Evolutionary conservation across 148 eudicot genomes (phyloP).

Genomic region (Persicaria tinctoria): DNA sequence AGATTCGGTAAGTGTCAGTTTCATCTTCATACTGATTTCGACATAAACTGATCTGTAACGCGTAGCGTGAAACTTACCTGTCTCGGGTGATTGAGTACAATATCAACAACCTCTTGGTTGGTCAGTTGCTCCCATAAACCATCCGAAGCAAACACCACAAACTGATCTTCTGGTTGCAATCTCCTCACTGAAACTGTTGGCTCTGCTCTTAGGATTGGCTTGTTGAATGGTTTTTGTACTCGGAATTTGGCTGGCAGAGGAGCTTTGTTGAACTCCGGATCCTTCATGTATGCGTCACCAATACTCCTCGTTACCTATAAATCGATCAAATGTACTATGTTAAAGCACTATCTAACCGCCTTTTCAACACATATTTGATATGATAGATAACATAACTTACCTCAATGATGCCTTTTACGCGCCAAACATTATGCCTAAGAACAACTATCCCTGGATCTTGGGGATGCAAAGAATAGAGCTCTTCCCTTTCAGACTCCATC

Average conservation of each 20-base stretch:
- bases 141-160: constrained; percentile 79
- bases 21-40: neutral
- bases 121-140: constrained; percentile 91
- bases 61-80: constrained; percentile 38
- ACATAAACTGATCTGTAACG: neutral
- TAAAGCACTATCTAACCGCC: neutral
- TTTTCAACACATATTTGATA: no score
- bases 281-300: constrained; percentile 86
- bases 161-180: constrained; percentile 57
- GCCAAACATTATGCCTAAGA: constrained; percentile 75
- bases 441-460: constrained; percentile 67
- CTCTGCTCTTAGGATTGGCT: constrained; percentile 63
- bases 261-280: constrained; percentile 60
- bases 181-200: constrained; percentile 53
- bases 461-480: constrained; percentile 54
- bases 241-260: constrained; percentile 64
- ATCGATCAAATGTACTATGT: neutral
- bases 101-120: constrained; percentile 75
- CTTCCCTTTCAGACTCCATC: constrained; percentile 54
- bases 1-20: neutral
- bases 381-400: constrained; percentile 20
- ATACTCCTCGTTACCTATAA: constrained; percentile 71
- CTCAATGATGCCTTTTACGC: constrained; percentile 91
- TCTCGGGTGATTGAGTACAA: constrained; percentile 44
- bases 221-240: constrained; percentile 37